Evolutionary conservation across 2,329 filamentous ascomycete species (phyloP).

Genomic region (Phyllosticta citriasiana): DNA sequence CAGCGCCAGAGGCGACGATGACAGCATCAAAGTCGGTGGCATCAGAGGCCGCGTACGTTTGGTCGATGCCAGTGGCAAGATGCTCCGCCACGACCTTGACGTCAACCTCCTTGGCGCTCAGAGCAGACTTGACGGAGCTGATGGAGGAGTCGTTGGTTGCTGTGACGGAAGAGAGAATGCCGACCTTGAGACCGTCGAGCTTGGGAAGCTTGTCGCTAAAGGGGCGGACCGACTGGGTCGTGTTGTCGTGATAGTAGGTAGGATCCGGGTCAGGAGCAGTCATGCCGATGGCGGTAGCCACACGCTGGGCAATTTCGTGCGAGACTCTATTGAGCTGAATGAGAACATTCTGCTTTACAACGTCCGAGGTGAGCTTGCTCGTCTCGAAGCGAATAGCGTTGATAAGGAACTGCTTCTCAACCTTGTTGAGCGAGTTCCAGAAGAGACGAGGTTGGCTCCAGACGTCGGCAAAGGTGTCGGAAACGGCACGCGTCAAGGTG

Average conservation of each 20-base stretch:
- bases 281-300: slow-evolving; percentile 52
- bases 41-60: slow-evolving; percentile 56
- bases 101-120: slow-evolving; percentile 44
- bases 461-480: slow-evolving; percentile 58
- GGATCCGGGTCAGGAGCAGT: slow-evolving; percentile 48
- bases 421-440: slow-evolving; percentile 56
- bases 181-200: slow-evolving; percentile 54
- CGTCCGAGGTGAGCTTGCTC: slow-evolving; percentile 45
- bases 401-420: slow-evolving; percentile 61
- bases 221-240: slow-evolving; percentile 50
- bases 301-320: slow-evolving; percentile 56
- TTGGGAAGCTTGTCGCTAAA: slow-evolving; percentile 49
- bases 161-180: slow-evolving; percentile 45
- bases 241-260: slow-evolving; percentile 61
- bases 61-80: slow-evolving; percentile 44
- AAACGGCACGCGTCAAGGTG: slow-evolving; percentile 46
- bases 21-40: slow-evolving; percentile 54
- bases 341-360: slow-evolving; percentile 56
- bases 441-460: slow-evolving; percentile 66
- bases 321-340: slow-evolving; percentile 58
- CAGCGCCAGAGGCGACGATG: slow-evolving; percentile 47
- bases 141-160: slow-evolving; percentile 39
- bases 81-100: slow-evolving; percentile 52
- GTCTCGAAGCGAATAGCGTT: slow-evolving; percentile 66
- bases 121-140: slow-evolving; percentile 41